A percentile compares a stretch with the other conserved stretches of the same genome.
phyloP scores from a whole-genome alignment of 495 filamentous ascomycete species.

The Lophium mytilinum region DNA sequence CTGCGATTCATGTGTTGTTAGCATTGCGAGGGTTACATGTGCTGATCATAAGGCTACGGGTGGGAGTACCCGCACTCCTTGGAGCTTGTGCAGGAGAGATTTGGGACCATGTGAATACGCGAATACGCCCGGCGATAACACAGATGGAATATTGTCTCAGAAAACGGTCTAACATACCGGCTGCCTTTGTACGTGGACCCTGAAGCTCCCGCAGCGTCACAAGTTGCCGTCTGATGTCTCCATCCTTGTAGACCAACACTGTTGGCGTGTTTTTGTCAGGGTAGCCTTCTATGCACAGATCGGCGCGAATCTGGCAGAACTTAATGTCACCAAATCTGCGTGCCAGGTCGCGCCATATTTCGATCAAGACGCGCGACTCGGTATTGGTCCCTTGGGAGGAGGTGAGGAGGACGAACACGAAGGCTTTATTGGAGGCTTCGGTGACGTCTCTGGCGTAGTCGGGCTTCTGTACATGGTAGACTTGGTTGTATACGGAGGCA shows the following conservation, averaged over 20 bases:
- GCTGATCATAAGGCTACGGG: no score
- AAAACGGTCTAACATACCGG: conserved; percentile 39
- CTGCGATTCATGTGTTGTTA: conserved; percentile 30
- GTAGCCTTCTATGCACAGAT: conserved; percentile 94
- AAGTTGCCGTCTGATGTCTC: conserved; percentile 81
- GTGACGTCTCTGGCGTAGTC: conserved; percentile 92
- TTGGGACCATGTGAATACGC: no score
- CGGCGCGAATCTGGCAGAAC: conserved; percentile 90
- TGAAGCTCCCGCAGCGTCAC: conserved; percentile 75
- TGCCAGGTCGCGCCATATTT: conserved; percentile 83
- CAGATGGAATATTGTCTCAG: background rate
- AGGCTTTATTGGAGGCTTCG: conserved; percentile 64
- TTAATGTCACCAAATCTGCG: conserved; percentile 84
- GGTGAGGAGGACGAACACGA: conserved; percentile 80
- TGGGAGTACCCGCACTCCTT: no score
- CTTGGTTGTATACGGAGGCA: conserved; percentile 72
- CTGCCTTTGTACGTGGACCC: conserved; percentile 59
- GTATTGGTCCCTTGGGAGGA: conserved; percentile 67
- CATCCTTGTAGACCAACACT: conserved; percentile 83
- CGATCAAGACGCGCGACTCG: conserved; percentile 71
- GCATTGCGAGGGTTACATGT: background rate
- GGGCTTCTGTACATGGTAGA: conserved; percentile 88
- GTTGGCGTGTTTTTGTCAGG: conserved; percentile 92
- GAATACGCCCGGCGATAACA: background rate
- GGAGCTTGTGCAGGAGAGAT: no score